Conservation (phyloP, 352 stramenopile species). For the Phytophthora sp. region DNA sequence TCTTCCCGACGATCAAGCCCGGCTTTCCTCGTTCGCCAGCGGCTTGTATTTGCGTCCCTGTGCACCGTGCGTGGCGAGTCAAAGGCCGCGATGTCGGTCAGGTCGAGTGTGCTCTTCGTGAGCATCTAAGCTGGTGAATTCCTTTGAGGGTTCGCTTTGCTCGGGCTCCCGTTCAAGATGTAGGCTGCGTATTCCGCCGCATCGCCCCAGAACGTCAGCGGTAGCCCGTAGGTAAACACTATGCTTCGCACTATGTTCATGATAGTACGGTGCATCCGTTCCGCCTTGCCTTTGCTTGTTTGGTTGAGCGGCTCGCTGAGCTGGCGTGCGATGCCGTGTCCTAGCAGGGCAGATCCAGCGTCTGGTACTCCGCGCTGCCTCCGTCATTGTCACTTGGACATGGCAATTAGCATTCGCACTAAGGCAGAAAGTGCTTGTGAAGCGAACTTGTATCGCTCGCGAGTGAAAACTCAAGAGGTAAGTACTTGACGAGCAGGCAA, state of each 20-base stretch:
- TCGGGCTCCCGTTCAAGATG: not conserved
- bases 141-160: not conserved
- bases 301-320: not conserved
- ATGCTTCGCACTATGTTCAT: constrained; percentile 5
- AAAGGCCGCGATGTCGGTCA: constrained; percentile 3
- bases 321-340: not conserved
- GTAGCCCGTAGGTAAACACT: not conserved
- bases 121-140: not conserved
- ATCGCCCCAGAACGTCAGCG: not conserved
- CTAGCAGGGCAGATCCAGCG: constrained; percentile 1
- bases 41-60: not conserved
- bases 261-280: too few species aligned
- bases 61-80: not conserved
- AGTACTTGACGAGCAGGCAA: too few species aligned
- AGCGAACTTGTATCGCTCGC: too few species aligned
- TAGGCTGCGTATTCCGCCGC: not conserved
- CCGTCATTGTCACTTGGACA: not conserved
- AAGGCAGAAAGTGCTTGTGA: not conserved
- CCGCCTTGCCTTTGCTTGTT: not conserved
- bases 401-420: not conserved
- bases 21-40: not conserved
- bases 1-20: not conserved
- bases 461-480: too few species aligned
- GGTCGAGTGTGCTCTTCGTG: constrained; percentile 1
- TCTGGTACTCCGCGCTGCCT: not conserved